Base-by-base conservation (phyloP, 2,329 filamentous ascomycete genomes). In the Penicillium olsonii region DNA sequence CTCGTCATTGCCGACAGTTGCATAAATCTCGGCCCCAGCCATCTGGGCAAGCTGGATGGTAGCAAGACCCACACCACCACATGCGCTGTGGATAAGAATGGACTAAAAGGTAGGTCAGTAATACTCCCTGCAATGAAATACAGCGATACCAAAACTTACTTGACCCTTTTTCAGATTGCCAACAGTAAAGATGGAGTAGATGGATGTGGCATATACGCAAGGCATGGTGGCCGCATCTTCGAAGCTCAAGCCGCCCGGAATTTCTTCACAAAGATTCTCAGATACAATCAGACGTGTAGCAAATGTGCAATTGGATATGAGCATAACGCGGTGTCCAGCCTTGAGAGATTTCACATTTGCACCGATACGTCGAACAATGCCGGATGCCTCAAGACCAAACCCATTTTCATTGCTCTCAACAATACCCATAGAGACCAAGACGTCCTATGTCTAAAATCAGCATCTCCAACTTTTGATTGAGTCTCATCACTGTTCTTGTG, bases 71-170 rank as follows among this genome's bases (percentile, higher is more conserved):
- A 65, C 56, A 1, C 57, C 60, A 15, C 71, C 62, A 24, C 61
- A 60, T 0, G 59, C 63, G 18, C 55, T 56, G 14, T 66, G 62
- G n/a, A 66, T 63, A 2, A 69, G 51, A 4, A 68, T 55, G 0
- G 63, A 60, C 50, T 57, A 38, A 3, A 31, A 9, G 12, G 19
- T 4, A 9, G n/a, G 26, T 42, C 18, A 45, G 44, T 26, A 42
- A 5, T 11, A 2, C n/a, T 6, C 18, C 1, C 6, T n/a, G 2
- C 29, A 26, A 33, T 6, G 29, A 12, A 2, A n/a, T 12, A n/a
- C n/a, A n/a, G n/a, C n/a, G 12, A 7, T 12, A 17, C 31, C 11
- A 24, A 2, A 27, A 38, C 47, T 14, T n/a, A 55, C 50, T 42
- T 68, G 57, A 9, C 59, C 59, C 15, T 48, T 47, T 19, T 53